Conservation (phyloP, 805 yeast species). For the Starmerella vaccinii region DNA sequence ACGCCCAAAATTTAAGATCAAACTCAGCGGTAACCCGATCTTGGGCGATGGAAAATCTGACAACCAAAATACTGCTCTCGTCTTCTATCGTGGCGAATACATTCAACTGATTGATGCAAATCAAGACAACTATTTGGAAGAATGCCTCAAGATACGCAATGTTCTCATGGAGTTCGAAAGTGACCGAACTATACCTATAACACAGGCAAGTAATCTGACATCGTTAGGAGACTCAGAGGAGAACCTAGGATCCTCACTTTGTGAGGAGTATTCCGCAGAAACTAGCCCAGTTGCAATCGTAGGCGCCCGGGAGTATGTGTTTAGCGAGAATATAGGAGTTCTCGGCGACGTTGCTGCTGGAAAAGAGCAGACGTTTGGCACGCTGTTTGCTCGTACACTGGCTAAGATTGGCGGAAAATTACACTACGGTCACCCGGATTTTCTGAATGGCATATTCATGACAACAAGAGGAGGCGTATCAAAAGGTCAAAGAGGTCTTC, state of each 20-base stretch:
- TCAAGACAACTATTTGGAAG: slow-evolving; percentile 74
- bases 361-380: slow-evolving; percentile 80
- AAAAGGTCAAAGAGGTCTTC: slow-evolving; percentile 73
- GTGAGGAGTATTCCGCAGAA: slow-evolving; percentile 19
- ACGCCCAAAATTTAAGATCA: slow-evolving; percentile 52
- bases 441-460: slow-evolving; percentile 65
- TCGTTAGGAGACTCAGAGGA: background rate
- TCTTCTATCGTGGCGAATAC: slow-evolving; percentile 71
- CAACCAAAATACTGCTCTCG: slow-evolving; percentile 66
- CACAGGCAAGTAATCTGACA: too few species aligned
- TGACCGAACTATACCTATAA: slow-evolving; percentile 2
- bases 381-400: slow-evolving; percentile 69
- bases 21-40: slow-evolving; percentile 68
- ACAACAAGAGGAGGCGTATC: slow-evolving; percentile 81
- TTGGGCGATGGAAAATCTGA: slow-evolving; percentile 80
- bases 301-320: slow-evolving; percentile 75
- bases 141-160: slow-evolving; percentile 66
- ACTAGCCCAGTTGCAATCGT: slow-evolving; percentile 61
- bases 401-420: slow-evolving; percentile 75
- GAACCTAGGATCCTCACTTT: slow-evolving; percentile 28
- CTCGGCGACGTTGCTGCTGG: slow-evolving; percentile 83
- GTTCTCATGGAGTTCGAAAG: slow-evolving; percentile 71
- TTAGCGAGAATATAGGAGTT: slow-evolving; percentile 72
- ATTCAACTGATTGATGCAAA: slow-evolving; percentile 74
- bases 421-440: slow-evolving; percentile 83